A percentile compares a stretch with the other conserved stretches of the same genome.
Evolutionary conservation across 2,329 filamentous ascomycete genomes (phyloP).

Genomic region (Phialemoniopsis sp.): DNA sequence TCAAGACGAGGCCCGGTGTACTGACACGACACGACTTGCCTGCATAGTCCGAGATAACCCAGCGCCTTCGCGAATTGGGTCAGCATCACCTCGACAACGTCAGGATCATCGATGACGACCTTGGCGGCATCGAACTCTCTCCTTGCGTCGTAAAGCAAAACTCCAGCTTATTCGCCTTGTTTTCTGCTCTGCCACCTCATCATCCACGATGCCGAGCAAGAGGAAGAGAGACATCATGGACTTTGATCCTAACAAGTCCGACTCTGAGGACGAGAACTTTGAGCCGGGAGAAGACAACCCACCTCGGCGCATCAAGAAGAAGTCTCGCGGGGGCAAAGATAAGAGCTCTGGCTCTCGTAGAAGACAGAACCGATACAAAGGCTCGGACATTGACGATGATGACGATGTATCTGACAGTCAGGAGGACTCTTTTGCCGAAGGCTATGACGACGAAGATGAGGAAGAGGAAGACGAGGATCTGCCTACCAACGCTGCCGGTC

Average conservation of each 20-base stretch:
- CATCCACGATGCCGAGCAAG: conserved; percentile 38
- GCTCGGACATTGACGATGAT: conserved; percentile 60
- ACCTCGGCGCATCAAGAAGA: conserved; percentile 32
- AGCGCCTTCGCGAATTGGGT: too few species aligned
- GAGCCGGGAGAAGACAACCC: conserved; percentile 46
- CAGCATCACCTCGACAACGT: too few species aligned
- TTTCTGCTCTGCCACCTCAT: too few species aligned
- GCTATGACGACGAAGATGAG: conserved; percentile 31
- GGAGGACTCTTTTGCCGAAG: conserved; percentile 43
- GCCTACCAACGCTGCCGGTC: conserved; percentile 34
- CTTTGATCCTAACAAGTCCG: conserved; percentile 65
- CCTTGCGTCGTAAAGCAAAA: too few species aligned
- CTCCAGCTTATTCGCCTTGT: too few species aligned
- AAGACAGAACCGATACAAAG: conserved; percentile 42
- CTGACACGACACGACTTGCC: too few species aligned
- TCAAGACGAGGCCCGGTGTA: too few species aligned
- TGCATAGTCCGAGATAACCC: too few species aligned
- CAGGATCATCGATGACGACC: too few species aligned
- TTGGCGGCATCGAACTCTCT: too few species aligned
- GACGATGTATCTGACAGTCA: conserved; percentile 53
- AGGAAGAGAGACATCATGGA: conserved; percentile 53
- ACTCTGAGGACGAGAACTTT: conserved; percentile 64
- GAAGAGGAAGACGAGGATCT: conserved; percentile 29
- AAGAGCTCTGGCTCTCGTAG: conserved; percentile 21
- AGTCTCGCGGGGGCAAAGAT: conserved; percentile 28